Evolutionary conservation across 192 early-diverging fungal genomes (phyloP), one percentile per base, ranked within the genome.

Genomic region (Thamnidium elegans): DNA sequence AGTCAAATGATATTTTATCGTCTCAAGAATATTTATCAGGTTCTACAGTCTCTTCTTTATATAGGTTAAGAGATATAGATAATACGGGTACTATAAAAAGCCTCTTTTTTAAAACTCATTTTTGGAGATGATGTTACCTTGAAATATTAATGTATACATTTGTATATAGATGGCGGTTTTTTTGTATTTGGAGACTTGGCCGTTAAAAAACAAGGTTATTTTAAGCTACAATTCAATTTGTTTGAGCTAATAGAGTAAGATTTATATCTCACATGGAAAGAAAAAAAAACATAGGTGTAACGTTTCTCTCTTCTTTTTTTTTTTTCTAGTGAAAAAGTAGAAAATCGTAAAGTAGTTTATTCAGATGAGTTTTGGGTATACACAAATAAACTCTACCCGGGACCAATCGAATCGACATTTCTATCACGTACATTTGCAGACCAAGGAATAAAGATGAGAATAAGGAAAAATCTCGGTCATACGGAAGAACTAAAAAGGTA

Each of bases 151-250:
- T 32, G 52, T 62, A 39, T 54, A 20, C 36, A 45, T 50, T 11
- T 50, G 46, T 48, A 52, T 19, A 53, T 65, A 75, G 91, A 93
- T 56, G 93, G 92, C 6, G 94, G 91, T 1, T 97, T 95, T 66
- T 97, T 94, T 81, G 90, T 97, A 20, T 98, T 98, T 76, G 91
- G 94, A 19, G 95, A 98, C 74, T 79, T 98, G 14, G 92, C 91
- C 17, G 91, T 95, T 9, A 79, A 94, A 10, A 89, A 92, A 74
- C 92, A 96, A 68, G 95, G 95, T 7, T 74, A 75, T n/a, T 93
- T 86, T 67, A 69, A 83, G 9, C 79, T 94, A 55, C 86, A 83
- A 81, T 94, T 97, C 63, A 90, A 87, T 58, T 73, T 97, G 47
- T 97, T 92, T 79, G 92, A 95, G 71, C 93, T 97, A 61, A 79